These are phyloP conservation scores for Begonia peltatifolia DNA, from an alignment of 306 rosid genomes.

Conservation along the genomic window DNA sequence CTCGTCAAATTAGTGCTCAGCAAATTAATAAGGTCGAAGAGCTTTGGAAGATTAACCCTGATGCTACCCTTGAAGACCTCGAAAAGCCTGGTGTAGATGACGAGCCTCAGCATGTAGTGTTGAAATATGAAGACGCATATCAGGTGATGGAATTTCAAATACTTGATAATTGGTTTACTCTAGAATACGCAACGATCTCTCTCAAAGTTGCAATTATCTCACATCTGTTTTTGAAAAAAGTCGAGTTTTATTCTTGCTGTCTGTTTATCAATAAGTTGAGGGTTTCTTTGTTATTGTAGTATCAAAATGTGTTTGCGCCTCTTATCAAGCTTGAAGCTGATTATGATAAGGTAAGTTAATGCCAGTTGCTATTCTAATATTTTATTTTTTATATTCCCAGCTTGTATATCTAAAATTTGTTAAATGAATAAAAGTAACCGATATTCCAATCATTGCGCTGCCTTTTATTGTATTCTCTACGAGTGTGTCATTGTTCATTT, in stretches of 20 bases:
- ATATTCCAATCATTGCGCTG: too few relatives aligned
- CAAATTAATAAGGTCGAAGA: slow-evolving; percentile 98
- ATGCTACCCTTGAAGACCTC: slow-evolving; percentile 97
- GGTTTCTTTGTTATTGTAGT: slow-evolving; percentile 33
- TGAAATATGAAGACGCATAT: slow-evolving; percentile 98
- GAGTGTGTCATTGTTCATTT: not conserved
- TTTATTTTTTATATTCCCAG: not conserved
- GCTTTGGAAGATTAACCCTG: slow-evolving; percentile 97
- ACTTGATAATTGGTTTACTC: too few relatives aligned
- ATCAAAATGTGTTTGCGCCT: slow-evolving; percentile 99
- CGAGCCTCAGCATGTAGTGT: slow-evolving; percentile 90
- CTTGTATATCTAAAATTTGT: too few relatives aligned
- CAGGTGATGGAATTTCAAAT: slow-evolving; percentile 32
- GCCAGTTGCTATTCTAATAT: slow-evolving; percentile 3
- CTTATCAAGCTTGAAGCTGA: slow-evolving; percentile 99
- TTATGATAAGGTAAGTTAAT: slow-evolving; percentile 69
- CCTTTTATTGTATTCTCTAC: not conserved
- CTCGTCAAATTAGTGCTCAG: slow-evolving; percentile 99
- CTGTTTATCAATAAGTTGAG: slow-evolving; percentile 13
- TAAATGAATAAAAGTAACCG: too few relatives aligned
- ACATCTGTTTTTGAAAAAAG: too few relatives aligned
- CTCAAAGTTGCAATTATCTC: too few relatives aligned
- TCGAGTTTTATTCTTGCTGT: not conserved
- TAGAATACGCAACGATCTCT: too few relatives aligned
- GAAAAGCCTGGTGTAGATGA: slow-evolving; percentile 99